Evolutionary conservation across 768 basidiomycete genomes (phyloP).

Genomic region (Leccinum incarnatum): DNA sequence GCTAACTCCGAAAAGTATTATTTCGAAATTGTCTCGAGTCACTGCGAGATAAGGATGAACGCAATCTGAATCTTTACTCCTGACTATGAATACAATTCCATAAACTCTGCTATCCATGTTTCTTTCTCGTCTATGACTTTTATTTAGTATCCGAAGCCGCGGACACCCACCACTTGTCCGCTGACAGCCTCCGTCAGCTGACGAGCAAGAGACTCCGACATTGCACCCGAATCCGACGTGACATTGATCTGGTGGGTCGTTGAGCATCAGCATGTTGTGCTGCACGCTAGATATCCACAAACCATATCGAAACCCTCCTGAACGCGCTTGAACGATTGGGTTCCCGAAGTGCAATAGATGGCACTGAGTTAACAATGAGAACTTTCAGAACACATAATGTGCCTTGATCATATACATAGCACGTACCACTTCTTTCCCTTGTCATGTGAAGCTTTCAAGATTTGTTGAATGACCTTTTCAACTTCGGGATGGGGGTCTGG

Average conservation of each 20-base stretch:
- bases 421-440: conserved; percentile 64
- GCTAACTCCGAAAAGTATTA: background rate
- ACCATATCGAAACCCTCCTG: conserved; percentile 55
- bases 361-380: conserved; percentile 34
- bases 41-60: background rate
- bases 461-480: conserved; percentile 55
- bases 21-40: background rate
- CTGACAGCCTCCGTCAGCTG: conserved; percentile 24
- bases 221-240: conserved; percentile 41
- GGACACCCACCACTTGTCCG: conserved; percentile 6
- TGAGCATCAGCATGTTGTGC: background rate
- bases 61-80: background rate
- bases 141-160: conserved; percentile 14
- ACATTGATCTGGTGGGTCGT: conserved; percentile 45
- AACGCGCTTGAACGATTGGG: conserved; percentile 42
- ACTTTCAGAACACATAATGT: too few species aligned
- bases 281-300: conserved; percentile 7
- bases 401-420: background rate
- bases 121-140: background rate
- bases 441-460: conserved; percentile 47
- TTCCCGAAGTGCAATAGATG: conserved; percentile 46
- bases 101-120: background rate
- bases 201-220: conserved; percentile 35
- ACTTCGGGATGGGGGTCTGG: conserved; percentile 66
- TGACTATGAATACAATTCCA: background rate